Conservation (phyloP, 805 yeast genomes). For the Pichia nanzhaoensis region DNA sequence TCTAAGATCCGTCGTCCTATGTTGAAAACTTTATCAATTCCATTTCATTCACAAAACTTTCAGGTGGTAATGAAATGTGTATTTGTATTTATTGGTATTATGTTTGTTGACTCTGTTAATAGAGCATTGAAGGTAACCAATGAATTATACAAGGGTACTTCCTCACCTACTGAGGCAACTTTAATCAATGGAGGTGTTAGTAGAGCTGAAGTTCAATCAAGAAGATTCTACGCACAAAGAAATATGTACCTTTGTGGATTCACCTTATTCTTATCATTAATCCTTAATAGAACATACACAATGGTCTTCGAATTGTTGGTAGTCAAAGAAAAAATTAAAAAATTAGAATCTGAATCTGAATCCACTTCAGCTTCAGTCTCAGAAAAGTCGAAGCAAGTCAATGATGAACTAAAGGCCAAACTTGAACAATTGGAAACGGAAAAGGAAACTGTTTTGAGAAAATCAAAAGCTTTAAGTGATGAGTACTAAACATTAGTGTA, state of each 20-base stretch:
- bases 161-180: conserved; percentile 11
- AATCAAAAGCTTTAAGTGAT: conserved; percentile 56
- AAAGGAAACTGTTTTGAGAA: conserved; percentile 61
- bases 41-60: conserved; percentile 64
- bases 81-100: conserved; percentile 72
- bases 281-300: conserved; percentile 76
- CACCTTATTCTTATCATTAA: conserved; percentile 82
- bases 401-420: conserved; percentile 36
- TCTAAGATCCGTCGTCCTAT: conserved; percentile 62
- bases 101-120: conserved; percentile 85
- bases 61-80: conserved; percentile 76
- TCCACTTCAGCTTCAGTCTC: conserved; percentile 1
- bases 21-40: conserved; percentile 54
- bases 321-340: conserved; percentile 48
- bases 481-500: conserved; percentile 44
- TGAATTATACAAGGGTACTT: conserved; percentile 40
- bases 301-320: conserved; percentile 67
- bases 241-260: conserved; percentile 94
- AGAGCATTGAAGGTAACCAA: conserved; percentile 64
- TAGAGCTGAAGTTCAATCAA: conserved; percentile 78
- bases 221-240: conserved; percentile 93
- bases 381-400: conserved; percentile 15
- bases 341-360: conserved; percentile 9
- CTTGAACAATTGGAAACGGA: conserved; percentile 57
- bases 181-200: conserved; percentile 34